Percentiles rank a stretch among this genome's conserved stretches.
Conservation (phyloP, 192 early-diverging fungal genomes). For the Backusella sp. region DNA sequence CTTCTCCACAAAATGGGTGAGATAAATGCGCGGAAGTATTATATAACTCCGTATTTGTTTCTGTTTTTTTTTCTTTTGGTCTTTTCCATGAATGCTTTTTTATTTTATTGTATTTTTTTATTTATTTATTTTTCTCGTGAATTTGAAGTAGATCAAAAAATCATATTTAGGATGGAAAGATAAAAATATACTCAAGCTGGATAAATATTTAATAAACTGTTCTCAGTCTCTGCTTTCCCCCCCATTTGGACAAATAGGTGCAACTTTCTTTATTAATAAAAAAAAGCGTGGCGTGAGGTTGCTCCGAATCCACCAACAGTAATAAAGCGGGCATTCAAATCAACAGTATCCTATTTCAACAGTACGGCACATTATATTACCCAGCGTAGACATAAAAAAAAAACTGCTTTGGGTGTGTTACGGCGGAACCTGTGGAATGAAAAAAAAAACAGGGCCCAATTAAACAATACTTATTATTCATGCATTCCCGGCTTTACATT, state of each 20-base stretch:
- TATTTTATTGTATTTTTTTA: neutral
- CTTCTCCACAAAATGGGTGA: neutral
- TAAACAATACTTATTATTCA: constrained; percentile 10
- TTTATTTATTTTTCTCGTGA: neutral
- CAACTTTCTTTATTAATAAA: neutral
- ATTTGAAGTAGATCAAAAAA: neutral
- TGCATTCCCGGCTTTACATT: constrained; percentile 12
- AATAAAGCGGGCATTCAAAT: neutral
- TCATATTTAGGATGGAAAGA: neutral
- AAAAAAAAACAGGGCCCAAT: constrained; percentile 5
- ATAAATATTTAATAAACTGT: neutral
- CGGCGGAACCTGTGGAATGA: neutral
- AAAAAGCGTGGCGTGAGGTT: constrained; percentile 2
- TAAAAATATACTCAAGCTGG: neutral
- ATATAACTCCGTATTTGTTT: neutral
- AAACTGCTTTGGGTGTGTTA: neutral
- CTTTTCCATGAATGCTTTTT: neutral
- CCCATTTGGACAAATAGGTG: neutral
- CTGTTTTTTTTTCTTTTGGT: neutral
- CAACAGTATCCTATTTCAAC: neutral
- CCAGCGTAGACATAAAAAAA: neutral
- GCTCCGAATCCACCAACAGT: neutral
- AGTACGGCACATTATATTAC: constrained; percentile 1
- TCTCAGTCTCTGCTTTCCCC: neutral
- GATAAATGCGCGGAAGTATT: neutral